A percentile compares a stretch with the other conserved stretches of the same genome.
These are phyloP conservation scores for Gracilaria domingensis DNA, from an alignment of 23 red algal genomes.

Conservation along the genomic window DNA sequence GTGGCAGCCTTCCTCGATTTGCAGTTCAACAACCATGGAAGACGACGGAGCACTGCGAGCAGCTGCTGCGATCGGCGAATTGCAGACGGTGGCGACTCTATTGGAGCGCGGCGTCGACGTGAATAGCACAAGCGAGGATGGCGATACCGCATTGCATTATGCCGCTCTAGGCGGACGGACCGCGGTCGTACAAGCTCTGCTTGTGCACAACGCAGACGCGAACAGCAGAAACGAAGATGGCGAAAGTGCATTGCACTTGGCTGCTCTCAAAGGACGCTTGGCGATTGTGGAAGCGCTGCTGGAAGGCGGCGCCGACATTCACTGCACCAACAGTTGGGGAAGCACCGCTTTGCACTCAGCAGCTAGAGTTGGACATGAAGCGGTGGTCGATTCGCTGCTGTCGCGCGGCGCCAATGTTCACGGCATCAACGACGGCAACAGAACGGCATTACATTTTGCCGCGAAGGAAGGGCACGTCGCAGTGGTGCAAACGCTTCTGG, in stretches of 20 bases:
- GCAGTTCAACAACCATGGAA: background rate
- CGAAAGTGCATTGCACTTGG: background rate
- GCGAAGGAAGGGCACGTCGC: background rate
- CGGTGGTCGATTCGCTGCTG: background rate
- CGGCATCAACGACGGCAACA: background rate
- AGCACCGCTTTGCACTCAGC: background rate
- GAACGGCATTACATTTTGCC: background rate
- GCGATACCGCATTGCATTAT: background rate
- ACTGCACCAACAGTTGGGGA: background rate
- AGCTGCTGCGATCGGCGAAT: constrained; percentile 12
- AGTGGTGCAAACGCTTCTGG: background rate
- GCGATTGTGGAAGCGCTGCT: background rate
- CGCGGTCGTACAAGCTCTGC: background rate
- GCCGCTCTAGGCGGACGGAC: background rate
- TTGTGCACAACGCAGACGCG: background rate
- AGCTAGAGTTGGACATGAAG: background rate
- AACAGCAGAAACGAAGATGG: background rate
- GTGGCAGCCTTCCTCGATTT: no score
- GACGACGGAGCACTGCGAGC: background rate
- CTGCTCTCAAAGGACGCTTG: background rate
- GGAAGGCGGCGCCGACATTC: background rate
- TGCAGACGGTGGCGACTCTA: background rate
- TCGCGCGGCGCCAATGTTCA: background rate
- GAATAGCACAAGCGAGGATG: background rate
- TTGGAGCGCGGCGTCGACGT: constrained; percentile 26